Conservation (phyloP, 202 grass and related monocot species). For the Cymbopogon flexuosus region DNA sequence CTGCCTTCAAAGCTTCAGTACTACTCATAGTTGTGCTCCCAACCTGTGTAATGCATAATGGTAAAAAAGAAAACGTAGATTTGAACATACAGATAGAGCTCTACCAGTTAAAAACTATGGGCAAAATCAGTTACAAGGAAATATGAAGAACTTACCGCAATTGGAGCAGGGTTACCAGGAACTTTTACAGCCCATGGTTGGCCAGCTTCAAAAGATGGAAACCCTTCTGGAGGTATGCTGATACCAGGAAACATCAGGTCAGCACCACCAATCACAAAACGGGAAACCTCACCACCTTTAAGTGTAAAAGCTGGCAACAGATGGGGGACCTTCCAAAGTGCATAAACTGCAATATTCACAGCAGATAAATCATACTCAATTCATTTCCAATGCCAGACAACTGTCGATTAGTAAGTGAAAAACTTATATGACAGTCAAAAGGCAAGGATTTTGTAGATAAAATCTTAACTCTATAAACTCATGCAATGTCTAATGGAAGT, state of each 20-base stretch:
- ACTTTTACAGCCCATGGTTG: constrained; percentile 90
- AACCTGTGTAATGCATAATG: constrained; percentile 44
- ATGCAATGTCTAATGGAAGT: not conserved
- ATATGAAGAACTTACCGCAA: constrained; percentile 66
- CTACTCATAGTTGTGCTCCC: constrained; percentile 76
- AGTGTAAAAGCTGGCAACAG: constrained; percentile 87
- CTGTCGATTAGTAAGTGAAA: not conserved
- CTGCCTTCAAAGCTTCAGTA: constrained; percentile 64
- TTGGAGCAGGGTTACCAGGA: constrained; percentile 77
- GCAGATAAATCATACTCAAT: constrained; percentile 23
- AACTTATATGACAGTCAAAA: not conserved
- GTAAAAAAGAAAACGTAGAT: not conserved
- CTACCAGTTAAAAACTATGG: not conserved
- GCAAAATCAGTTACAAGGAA: constrained; percentile 2
- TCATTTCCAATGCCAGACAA: constrained; percentile 3
- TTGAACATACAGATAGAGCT: constrained; percentile 21
- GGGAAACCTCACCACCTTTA: constrained; percentile 89
- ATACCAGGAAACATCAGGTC: constrained; percentile 99
- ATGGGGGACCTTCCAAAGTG: constrained; percentile 78
- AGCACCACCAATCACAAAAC: constrained; percentile 67
- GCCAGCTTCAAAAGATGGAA: constrained; percentile 77
- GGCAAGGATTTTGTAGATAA: not conserved
- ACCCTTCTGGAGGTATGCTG: constrained; percentile 65
- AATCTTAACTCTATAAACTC: constrained; percentile 8
- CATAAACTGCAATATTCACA: constrained; percentile 67